These are phyloP conservation scores for Cladosporium sp. DNA, from an alignment of 2,329 filamentous ascomycete species.

Conservation along the genomic window DNA sequence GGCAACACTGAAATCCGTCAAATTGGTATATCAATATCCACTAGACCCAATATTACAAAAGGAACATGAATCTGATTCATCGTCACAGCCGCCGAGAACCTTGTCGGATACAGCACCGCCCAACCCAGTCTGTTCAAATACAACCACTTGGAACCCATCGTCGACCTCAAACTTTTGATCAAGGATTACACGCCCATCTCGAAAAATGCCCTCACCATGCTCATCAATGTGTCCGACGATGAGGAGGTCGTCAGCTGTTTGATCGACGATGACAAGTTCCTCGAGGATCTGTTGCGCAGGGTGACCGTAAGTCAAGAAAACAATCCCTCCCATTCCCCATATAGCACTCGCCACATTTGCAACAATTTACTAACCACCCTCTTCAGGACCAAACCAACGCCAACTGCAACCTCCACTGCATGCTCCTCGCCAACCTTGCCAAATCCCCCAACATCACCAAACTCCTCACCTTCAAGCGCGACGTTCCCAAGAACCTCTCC, in stretches of 20 bases:
- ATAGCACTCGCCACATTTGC: background rate
- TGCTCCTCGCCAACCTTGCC: slow-evolving; percentile 88
- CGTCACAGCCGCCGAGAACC: slow-evolving; percentile 68
- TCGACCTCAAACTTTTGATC: slow-evolving; percentile 81
- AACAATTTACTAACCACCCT: background rate
- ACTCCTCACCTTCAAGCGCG: slow-evolving; percentile 64
- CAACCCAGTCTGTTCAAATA: slow-evolving; percentile 81
- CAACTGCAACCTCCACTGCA: slow-evolving; percentile 79
- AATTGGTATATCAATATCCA: slow-evolving; percentile 55
- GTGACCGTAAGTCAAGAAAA: slow-evolving; percentile 64
- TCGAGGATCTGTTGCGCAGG: slow-evolving; percentile 67
- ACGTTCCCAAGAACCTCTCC: slow-evolving; percentile 64
- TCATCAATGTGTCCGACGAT: slow-evolving; percentile 81
- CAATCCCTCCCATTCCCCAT: slow-evolving; percentile 6
- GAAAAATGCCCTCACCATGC: slow-evolving; percentile 86
- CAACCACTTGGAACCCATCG: slow-evolving; percentile 71
- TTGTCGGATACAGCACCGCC: slow-evolving; percentile 76
- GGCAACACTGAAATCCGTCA: slow-evolving; percentile 87
- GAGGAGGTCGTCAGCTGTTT: slow-evolving; percentile 68
- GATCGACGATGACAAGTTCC: slow-evolving; percentile 73
- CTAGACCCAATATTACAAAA: no score
- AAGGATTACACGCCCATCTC: slow-evolving; percentile 88
- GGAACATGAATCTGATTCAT: slow-evolving; percentile 15
- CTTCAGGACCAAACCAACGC: slow-evolving; percentile 65
- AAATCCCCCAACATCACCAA: slow-evolving; percentile 72